phyloP scores from a whole-genome alignment of 1,139 yeast species.

The Hyphopichia burtonii region DNA sequence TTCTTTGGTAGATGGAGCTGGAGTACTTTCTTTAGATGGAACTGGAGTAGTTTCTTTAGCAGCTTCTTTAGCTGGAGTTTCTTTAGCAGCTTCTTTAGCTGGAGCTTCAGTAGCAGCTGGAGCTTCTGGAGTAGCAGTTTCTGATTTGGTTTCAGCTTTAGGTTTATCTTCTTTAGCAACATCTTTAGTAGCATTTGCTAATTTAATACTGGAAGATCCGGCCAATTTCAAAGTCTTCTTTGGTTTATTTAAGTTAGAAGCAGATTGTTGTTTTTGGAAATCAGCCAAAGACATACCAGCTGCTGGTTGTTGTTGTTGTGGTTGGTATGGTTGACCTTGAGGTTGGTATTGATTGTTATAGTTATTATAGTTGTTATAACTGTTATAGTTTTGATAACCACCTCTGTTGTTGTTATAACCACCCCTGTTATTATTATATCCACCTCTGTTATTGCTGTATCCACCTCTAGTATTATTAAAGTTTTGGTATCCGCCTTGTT shows the following conservation, averaged over 20 bases:
- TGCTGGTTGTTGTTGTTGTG: constrained; percentile 27
- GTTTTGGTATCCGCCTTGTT: constrained; percentile 12
- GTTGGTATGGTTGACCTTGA: constrained; percentile 20
- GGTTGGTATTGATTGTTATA: constrained; percentile 13
- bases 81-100: constrained; percentile 14
- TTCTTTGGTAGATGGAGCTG: constrained; percentile 10
- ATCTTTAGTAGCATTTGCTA: constrained; percentile 54
- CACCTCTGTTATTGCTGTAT: constrained; percentile 25
- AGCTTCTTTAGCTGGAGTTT: constrained; percentile 16
- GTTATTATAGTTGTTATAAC: constrained; percentile 15
- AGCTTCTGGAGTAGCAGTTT: constrained; percentile 13
- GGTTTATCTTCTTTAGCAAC: constrained; percentile 24
- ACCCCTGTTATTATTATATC: constrained; percentile 5
- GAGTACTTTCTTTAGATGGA: constrained; percentile 12
- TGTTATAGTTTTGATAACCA: constrained; percentile 22
- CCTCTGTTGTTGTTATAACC: constrained; percentile 27
- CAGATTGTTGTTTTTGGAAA: constrained; percentile 70
- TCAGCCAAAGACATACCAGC: constrained; percentile 85
- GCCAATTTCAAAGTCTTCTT: constrained; percentile 63
- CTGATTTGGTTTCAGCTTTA: constrained; percentile 6
- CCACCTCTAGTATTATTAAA: constrained; percentile 16
- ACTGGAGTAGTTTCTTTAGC: constrained; percentile 5
- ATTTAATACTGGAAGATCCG: constrained; percentile 47
- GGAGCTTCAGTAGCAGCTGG: constrained; percentile 12
- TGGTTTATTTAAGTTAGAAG: constrained; percentile 51